Conservation (phyloP, 768 basidiomycete genomes). For the Tricholoma saponaceum region DNA sequence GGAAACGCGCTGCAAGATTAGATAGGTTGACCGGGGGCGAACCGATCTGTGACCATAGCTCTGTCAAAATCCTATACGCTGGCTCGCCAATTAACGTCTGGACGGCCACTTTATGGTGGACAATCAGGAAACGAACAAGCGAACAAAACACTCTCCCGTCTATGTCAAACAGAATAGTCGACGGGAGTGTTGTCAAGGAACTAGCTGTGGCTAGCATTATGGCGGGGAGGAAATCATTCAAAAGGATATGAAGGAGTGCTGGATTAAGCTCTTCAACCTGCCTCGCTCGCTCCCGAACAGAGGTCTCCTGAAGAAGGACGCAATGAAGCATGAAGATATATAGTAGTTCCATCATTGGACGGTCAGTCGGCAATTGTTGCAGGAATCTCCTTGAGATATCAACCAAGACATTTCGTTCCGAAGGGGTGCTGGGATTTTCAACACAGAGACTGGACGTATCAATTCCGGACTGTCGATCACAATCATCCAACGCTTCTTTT, state of each 20-base stretch:
- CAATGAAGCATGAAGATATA: constrained; percentile 23
- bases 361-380: constrained; percentile 2
- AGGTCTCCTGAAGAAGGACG: constrained; percentile 31
- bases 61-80: constrained; percentile 8
- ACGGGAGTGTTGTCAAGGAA: constrained; percentile 11
- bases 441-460: not conserved
- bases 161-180: constrained; percentile 34
- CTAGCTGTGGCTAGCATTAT: constrained; percentile 29
- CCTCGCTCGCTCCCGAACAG: constrained; percentile 38
- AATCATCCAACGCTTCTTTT: constrained; percentile 1
- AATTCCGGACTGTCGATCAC: not conserved
- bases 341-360: constrained; percentile 8
- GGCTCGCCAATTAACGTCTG: constrained; percentile 21
- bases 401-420: not conserved
- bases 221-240: constrained; percentile 34
- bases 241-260: constrained; percentile 27
- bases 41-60: constrained; percentile 20
- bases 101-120: constrained; percentile 20
- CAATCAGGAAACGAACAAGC: constrained; percentile 35
- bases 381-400: not conserved
- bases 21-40: constrained; percentile 12
- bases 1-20: constrained; percentile 21
- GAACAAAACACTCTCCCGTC: constrained; percentile 51
- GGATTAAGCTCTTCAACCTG: constrained; percentile 19
- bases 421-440: not conserved